phyloP scores from a whole-genome alignment of 2,329 filamentous ascomycete genomes.

The Emericellopsis atlantica region DNA sequence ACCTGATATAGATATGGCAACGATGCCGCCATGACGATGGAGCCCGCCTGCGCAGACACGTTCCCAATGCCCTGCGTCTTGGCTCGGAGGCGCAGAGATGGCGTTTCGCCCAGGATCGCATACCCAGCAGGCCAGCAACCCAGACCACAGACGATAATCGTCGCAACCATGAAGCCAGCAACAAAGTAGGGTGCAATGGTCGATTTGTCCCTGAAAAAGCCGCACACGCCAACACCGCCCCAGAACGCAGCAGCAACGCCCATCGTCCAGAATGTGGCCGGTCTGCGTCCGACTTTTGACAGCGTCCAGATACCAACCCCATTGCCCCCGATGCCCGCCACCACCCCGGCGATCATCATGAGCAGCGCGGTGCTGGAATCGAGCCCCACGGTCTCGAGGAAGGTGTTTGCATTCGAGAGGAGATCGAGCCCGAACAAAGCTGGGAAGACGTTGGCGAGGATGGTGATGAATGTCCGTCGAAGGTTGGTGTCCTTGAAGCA shows the following conservation, averaged over 20 bases:
- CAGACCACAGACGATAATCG: constrained; percentile 24
- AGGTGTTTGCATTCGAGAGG: constrained; percentile 28
- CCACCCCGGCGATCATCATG: constrained; percentile 30
- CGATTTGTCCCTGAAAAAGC: constrained; percentile 21
- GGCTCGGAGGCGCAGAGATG: constrained; percentile 9
- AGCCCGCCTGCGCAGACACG: constrained; percentile 22
- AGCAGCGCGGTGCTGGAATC: constrained; percentile 19
- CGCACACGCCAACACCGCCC: constrained; percentile 31
- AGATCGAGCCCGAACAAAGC: constrained; percentile 31
- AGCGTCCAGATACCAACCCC: constrained; percentile 27
- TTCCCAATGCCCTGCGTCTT: constrained; percentile 23
- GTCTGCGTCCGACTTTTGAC: constrained; percentile 23
- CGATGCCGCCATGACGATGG: constrained; percentile 12
- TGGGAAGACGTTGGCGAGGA: constrained; percentile 27
- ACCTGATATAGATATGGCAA: constrained; percentile 15
- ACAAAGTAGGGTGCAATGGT: constrained; percentile 24
- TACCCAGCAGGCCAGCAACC: constrained; percentile 28
- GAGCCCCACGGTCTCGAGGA: constrained; percentile 21
- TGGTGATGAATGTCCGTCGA: constrained; percentile 25
- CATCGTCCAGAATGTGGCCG: constrained; percentile 22
- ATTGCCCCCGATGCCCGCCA: constrained; percentile 30
- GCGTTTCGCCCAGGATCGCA: constrained; percentile 20
- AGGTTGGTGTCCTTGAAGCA: constrained; percentile 30
- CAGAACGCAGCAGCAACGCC: constrained; percentile 21
- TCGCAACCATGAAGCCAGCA: neutral